A percentile compares a stretch with the other conserved stretches of the same genome.
phyloP scores from a whole-genome alignment of 768 basidiomycete species.

The Tricholoma matsutake region DNA sequence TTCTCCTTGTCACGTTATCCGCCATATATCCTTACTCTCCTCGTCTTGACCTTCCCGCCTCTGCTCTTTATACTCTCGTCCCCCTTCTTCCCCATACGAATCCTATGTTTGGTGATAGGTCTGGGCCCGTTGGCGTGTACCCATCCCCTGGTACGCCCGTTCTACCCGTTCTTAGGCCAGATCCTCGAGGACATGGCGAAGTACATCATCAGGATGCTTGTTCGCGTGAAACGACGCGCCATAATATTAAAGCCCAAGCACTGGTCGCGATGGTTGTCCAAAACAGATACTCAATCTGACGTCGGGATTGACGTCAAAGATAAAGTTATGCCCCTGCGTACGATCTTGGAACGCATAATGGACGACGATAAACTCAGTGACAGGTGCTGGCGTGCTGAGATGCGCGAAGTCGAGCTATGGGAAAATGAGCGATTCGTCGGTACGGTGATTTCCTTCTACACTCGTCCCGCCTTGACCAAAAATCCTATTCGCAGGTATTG shows the following conservation, averaged over 20 bases:
- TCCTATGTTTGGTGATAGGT: conserved; percentile 40
- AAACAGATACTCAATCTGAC: neutral
- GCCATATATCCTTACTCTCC: conserved; percentile 46
- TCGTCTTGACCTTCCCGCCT: conserved; percentile 47
- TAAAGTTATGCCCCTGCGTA: conserved; percentile 13
- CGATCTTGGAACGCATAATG: conserved; percentile 37
- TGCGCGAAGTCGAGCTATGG: conserved; percentile 70
- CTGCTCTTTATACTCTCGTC: conserved; percentile 45
- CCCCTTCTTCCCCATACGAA: conserved; percentile 45
- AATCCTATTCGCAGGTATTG: neutral
- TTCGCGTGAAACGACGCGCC: neutral
- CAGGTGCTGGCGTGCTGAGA: conserved; percentile 59
- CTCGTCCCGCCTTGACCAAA: neutral
- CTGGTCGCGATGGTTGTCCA: neutral
- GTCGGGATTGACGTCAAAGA: conserved; percentile 1
- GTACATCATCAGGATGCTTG: neutral
- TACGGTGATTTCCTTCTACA: conserved; percentile 11
- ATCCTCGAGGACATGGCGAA: neutral
- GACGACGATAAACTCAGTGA: conserved; percentile 70
- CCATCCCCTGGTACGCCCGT: conserved; percentile 13
- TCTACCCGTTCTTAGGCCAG: conserved; percentile 4
- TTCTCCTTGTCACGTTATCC: conserved; percentile 44
- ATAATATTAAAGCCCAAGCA: neutral
- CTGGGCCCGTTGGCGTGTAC: conserved; percentile 12
- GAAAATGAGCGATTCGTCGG: conserved; percentile 65